Percentiles rank a stretch among this genome's conserved stretches.
These are phyloP conservation scores for Schizophyllum commune DNA, from an alignment of 1,284 basidiomycete species.

Conservation along the genomic window DNA sequence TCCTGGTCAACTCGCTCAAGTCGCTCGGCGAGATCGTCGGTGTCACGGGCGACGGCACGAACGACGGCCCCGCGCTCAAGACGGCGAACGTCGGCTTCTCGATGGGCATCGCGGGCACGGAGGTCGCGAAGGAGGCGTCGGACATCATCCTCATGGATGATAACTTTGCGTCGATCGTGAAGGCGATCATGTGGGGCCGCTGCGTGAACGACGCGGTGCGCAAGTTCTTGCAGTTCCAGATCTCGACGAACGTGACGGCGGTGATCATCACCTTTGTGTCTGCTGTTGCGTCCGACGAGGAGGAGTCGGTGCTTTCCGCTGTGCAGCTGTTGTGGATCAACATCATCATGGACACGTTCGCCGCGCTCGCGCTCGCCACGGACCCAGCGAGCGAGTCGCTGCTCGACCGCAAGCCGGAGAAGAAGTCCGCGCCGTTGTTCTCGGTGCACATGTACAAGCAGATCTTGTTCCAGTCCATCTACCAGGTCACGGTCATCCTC, in stretches of 20 bases:
- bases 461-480: slow-evolving; percentile 85
- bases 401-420: slow-evolving; percentile 87
- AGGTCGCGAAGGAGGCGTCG: slow-evolving; percentile 98
- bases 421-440: slow-evolving; percentile 84
- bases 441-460: slow-evolving; percentile 92
- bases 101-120: slow-evolving; percentile 98
- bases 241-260: slow-evolving; percentile 94
- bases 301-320: slow-evolving; percentile 84
- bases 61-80: slow-evolving; percentile 96
- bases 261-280: slow-evolving; percentile 92
- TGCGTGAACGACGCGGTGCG: slow-evolving; percentile 97
- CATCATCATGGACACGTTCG: slow-evolving; percentile 97
- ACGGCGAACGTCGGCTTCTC: slow-evolving; percentile 92
- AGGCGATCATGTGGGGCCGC: slow-evolving; percentile 98
- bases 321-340: slow-evolving; percentile 98
- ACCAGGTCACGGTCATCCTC: slow-evolving; percentile 81
- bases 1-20: slow-evolving; percentile 87
- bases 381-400: slow-evolving; percentile 83
- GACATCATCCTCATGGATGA: slow-evolving; percentile 99
- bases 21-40: slow-evolving; percentile 88
- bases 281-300: slow-evolving; percentile 72
- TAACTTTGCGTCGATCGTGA: slow-evolving; percentile 94
- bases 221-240: slow-evolving; percentile 98
- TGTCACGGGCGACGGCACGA: slow-evolving; percentile 97
- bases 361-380: slow-evolving; percentile 93